Base-by-base conservation (phyloP, 2,329 filamentous ascomycete genomes). In the Fonsecaea pugnacius region DNA sequence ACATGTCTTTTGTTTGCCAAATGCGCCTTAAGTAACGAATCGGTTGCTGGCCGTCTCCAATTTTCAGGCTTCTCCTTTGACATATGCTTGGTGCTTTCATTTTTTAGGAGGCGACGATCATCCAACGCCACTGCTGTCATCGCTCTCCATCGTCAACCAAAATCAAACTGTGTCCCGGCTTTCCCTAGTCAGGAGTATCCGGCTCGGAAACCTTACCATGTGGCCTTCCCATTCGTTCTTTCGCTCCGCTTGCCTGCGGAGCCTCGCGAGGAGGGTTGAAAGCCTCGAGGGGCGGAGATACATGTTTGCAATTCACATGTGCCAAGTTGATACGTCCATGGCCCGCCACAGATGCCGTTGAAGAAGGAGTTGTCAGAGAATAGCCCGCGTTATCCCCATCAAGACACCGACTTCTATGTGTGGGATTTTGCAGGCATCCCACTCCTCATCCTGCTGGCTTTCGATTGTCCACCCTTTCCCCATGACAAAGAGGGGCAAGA, bases 71-170 rank as follows among this genome's bases (percentile, higher is more conserved):
- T 48, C 38, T 43, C 16, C 6, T 8, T 43, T 21, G 16, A 43
- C 16, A n/a, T 30, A 32, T 4, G 27, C 5, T 50, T 30, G 14
- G 27, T 5, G 12, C 56, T 33, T 33, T 50, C 10, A 43, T 35
- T 24, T 48, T 46, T 27, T 48, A 2, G 9, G 18, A 48, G 43
- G 8, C 12, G 43, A 48, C 18, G 35, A n/a, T 58, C 33, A 58
- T 33, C 40, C 40, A 58, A 58, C 56, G 56, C 56, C 56, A 58
- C 56, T 50, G 27, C 40, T 33, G 56, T 58, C 56, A 58, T 58
- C 40, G 7, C 30, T 48, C 51, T 33, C 40, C 43, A 48, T 48
- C 12, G 24, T 48, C 56, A 30, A 2, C 14, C 33, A 30, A 35
- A 35, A 40, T 57, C 30, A 33, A 18, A 9, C 38, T 43, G 9